Evolutionary conservation across 768 basidiomycete genomes (phyloP), one percentile per base, ranked within the genome.

Genomic region (Polyporus arcularius): DNA sequence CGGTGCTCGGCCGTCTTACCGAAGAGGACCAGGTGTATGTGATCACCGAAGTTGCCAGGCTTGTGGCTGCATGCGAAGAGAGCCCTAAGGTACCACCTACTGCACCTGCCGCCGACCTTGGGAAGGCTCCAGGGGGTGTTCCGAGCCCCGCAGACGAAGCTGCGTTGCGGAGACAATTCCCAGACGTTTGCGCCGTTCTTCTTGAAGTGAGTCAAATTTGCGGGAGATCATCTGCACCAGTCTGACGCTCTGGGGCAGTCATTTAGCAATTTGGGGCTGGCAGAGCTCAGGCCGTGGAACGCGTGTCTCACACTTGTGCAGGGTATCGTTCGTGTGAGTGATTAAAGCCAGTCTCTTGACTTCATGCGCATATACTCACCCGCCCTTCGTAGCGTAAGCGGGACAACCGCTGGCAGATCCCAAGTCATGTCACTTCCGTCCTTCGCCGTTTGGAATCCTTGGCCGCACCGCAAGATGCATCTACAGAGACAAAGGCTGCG

Each of bases 121-220:
- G 39, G 26, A 62, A 39, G 30, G 40, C 18, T 10, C 10, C 53
- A 21, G 56, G 47, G 3, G 43, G 40, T 7, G 46, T 49, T 14
- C 69, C 74, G 49, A 67, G 63, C 8, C 62, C 65, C 16, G 64
- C 67, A 18, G 70, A 69, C 18, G 71, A 71, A 3, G 69, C 49
- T 55, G 68, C n/a, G 66, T 72, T 84, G 48, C 79, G 76, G 41
- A 77, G 75, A 61, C 81, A 81, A 63, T 71, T 82, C 40, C 75
- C 82, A 4, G 84, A 86, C 60, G 80, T 83, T 8, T 79, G 76
- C 42, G 75, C 80, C 6, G 75, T 74, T 42, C 63, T 83, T 21
- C 73, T 87, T 38, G 80, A 83, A 71, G 84, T 84, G 53, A 55
- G 80, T 55, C 28, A 60, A 28, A 32, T 8, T n/a, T 1, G 16